Conservation (phyloP, 2,329 filamentous ascomycete genomes). For the Hortaea sp. region DNA sequence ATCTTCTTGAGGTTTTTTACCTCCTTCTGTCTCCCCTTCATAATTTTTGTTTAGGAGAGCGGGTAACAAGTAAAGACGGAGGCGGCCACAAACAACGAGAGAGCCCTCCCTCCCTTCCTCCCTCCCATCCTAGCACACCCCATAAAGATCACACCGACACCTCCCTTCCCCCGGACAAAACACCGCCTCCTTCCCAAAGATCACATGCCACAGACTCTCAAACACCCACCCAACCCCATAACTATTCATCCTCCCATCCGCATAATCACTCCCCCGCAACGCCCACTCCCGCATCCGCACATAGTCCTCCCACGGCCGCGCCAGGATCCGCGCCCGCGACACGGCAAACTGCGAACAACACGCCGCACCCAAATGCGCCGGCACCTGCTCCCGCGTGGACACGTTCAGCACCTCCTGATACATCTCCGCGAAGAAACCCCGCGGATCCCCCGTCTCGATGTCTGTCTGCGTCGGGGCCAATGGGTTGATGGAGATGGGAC, state of each 20-base stretch:
- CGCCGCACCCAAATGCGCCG: constrained; percentile 8
- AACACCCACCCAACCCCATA: constrained; percentile 42
- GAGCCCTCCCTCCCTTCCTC: no score
- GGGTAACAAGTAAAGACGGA: no score
- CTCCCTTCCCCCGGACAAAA: not conserved
- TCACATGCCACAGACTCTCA: constrained; percentile 50
- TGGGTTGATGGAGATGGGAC: not conserved
- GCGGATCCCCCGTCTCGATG: constrained; percentile 9
- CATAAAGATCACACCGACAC: not conserved
- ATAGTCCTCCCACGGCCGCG: constrained; percentile 25
- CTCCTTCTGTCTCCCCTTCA: no score
- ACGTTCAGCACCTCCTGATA: constrained; percentile 29
- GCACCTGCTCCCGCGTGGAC: constrained; percentile 29
- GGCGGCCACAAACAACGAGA: no score
- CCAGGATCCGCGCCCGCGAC: constrained; percentile 16
- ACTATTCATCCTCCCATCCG: constrained; percentile 31
- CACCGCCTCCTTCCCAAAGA: constrained; percentile 15
- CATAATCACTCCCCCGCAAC: not conserved
- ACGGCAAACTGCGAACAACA: constrained; percentile 26
- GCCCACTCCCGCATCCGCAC: constrained; percentile 11
- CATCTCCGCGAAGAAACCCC: constrained; percentile 5
- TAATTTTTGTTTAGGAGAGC: no score
- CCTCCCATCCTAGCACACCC: not conserved
- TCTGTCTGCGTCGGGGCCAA: constrained; percentile 28
- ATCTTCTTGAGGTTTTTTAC: no score